Evolutionary conservation across 2,329 filamentous ascomycete species (phyloP), one percentile per base, ranked within the genome.

Genomic region (Diaporthe sp.): DNA sequence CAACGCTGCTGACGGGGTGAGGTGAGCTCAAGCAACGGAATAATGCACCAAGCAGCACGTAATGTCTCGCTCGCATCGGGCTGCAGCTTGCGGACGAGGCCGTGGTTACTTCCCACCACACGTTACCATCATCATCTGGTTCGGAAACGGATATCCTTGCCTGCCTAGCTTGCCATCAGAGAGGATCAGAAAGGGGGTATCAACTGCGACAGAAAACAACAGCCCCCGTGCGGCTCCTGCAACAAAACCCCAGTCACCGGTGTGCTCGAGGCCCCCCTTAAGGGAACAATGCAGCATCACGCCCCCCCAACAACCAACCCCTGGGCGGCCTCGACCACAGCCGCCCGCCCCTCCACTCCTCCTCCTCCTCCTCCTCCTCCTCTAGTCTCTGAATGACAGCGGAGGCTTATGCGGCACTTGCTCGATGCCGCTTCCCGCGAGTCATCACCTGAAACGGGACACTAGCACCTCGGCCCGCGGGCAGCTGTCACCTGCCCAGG

Each of bases 381-480:
- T 57, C n/a, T n/a, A n/a, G n/a, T 19, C 58, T 42, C 7, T n/a
- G 28, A 38, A 38, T 67, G 45, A 38, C 30, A 67, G 61, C 61
- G 61, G 61, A 67, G 61, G 61, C 42, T 67, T 67, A 50, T 67
- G 61, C 61, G 22, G 58, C 45, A 67, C 61, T 19, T 38, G 9
- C 22, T 38, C 58, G n/a, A 19, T 35, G 17, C 30, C 40, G 19
- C 40, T 10, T 33, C 40, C 60, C 60, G 60, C 61, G 42, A 67
- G 28, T 52, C 64, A 67, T 25, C 64, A 67, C 64, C 30, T 67
- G 64, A 67, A 67, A 67, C 64, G 45, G 45, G 64, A 17, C 64
- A 38, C 64, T 52, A 52, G 38, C 15, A 52, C 30, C 64, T 45
- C 64, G 28, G 30, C 5, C 64, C 42, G 61, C 33, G n/a, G 25